phyloP scores from a whole-genome alignment of 768 basidiomycete genomes.

The Suillus occidentalis region DNA sequence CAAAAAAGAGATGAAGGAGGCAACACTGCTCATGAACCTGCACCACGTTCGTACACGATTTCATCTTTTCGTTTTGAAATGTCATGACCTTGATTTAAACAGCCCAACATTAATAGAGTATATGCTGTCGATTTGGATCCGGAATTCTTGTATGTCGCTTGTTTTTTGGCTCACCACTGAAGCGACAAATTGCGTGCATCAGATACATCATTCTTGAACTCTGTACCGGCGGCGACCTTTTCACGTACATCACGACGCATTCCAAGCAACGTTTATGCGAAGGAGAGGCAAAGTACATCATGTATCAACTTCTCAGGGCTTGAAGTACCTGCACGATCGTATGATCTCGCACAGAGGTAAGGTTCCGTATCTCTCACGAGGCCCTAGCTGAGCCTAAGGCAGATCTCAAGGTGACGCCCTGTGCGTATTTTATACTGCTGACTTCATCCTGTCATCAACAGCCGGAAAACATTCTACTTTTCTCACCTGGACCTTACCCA shows the following conservation, averaged over 20 bases:
- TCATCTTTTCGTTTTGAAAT: conserved; percentile 1
- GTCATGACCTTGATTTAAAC: conserved; percentile 3
- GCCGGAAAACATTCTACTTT: conserved; percentile 85
- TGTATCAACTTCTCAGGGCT: conserved; percentile 76
- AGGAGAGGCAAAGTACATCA: conserved; percentile 82
- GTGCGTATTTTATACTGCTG: background rate
- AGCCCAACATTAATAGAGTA: conserved; percentile 84
- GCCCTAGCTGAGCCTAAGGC: conserved; percentile 5
- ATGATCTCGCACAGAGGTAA: conserved; percentile 79
- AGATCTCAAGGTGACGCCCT: conserved; percentile 62
- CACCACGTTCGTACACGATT: conserved; percentile 54
- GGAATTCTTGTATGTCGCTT: conserved; percentile 51
- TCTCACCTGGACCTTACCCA: conserved; percentile 81
- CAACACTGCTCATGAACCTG: conserved; percentile 67
- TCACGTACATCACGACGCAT: conserved; percentile 75
- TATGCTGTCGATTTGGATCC: conserved; percentile 65
- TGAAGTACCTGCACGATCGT: conserved; percentile 69
- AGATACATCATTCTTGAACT: conserved; percentile 85
- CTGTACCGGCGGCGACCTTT: conserved; percentile 86
- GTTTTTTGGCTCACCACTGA: background rate
- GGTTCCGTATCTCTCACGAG: conserved; percentile 14
- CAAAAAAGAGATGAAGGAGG: conserved; percentile 72
- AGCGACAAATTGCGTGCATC: background rate
- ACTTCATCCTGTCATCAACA: conserved; percentile 20
- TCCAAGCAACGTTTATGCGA: conserved; percentile 61